Base-by-base conservation (phyloP, 148 eudicot species). In the Rhododendron ferrugineum region DNA sequence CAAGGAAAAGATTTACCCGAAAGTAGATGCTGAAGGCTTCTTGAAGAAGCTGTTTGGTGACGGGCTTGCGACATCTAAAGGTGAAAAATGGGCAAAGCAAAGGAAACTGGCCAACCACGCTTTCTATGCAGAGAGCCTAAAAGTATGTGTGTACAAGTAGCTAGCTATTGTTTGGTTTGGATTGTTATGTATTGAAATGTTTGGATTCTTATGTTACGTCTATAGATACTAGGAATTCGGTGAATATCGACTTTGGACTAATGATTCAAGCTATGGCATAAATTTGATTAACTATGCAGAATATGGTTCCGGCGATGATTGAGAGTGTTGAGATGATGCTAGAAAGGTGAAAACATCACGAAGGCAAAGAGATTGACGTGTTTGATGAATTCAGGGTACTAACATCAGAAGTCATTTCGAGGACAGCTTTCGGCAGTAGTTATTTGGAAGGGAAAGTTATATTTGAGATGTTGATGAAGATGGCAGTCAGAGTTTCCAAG, bases 391-490 rank as follows among this genome's bases (percentile, higher is more conserved):
- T 86, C 81, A 88, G 28, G 70, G 5, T 74, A 2, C 5, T 88
- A 34, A 86, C 84, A 30, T 80, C 1, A 73, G 47, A 80, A 79
- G 70, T 58, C 20, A 16, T 44, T 22, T 14, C 46, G 70, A 86
- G 84, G 15, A 85, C 86, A 32, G 88, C 86, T n/a, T 88, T 86
- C 56, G 86, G 90, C 1, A 86, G 86, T 81, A 88, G 82, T 68
- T 88, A 83, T 13, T 11, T 14, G 6, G 84, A 83, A 70, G 86
- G 86, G 22, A 58, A 86, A 32, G 34, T 11, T 22, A 79, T 88
- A 37, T 83, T 88, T 32, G 86, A 88, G 4, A 83, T 52, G 88
- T 77, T 85, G 30, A 49, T 0, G 1, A 60, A 83, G 30, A n/a
- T 88, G 52, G 16, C 23, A 18, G 1, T 1, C 0, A 3, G 86